A percentile compares a stretch with the other conserved stretches of the same genome.
Conservation (phyloP, 2,329 filamentous ascomycete genomes). For the Madurella fahalii region DNA sequence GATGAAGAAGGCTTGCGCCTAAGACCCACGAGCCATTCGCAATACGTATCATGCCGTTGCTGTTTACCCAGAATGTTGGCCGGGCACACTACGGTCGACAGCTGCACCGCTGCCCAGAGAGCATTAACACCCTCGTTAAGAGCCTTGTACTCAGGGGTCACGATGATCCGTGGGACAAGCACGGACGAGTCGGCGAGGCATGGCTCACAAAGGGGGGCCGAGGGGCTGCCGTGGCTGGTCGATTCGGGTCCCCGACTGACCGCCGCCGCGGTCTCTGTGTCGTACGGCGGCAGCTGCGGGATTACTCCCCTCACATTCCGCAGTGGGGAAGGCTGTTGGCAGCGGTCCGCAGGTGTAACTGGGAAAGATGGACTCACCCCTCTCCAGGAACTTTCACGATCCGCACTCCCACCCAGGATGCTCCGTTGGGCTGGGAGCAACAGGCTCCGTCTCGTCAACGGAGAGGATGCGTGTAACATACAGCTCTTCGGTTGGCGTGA, state of each 20-base stretch:
- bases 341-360: neutral
- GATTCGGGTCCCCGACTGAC: neutral
- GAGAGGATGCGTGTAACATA: neutral
- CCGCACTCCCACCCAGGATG: neutral
- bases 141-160: constrained; percentile 40
- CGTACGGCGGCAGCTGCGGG: neutral
- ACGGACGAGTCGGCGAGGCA: constrained; percentile 24
- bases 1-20: constrained; percentile 1
- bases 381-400: neutral
- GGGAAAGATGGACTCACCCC: neutral
- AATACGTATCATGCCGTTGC: neutral
- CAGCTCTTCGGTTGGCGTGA: neutral
- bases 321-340: neutral
- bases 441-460: neutral
- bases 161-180: constrained; percentile 40
- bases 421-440: neutral
- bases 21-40: constrained; percentile 4
- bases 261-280: neutral
- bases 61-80: constrained; percentile 11
- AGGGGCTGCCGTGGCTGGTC: neutral
- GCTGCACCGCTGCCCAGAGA: constrained; percentile 49
- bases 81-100: constrained; percentile 39
- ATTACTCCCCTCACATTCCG: constrained; percentile 12
- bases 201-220: neutral
- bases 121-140: constrained; percentile 32